Percentiles rank a stretch among this genome's conserved stretches.
Evolutionary conservation across 352 stramenopile genomes (phyloP).

Genomic region (Globisporangium iwayamae): DNA sequence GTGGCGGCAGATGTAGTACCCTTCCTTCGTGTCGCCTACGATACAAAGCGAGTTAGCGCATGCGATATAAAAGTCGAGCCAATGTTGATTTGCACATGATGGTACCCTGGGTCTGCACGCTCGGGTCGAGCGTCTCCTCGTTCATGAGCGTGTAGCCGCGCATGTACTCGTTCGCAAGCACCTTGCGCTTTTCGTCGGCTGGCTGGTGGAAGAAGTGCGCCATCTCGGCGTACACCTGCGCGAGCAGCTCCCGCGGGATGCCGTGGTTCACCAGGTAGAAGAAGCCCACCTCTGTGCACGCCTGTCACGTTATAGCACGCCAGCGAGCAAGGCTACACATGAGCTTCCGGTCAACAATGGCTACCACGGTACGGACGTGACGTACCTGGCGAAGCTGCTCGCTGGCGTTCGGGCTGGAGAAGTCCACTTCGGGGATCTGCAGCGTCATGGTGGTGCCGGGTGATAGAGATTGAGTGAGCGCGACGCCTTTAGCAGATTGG

Average conservation of each 20-base stretch:
- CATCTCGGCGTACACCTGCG: constrained; percentile 62
- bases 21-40: constrained; percentile 67
- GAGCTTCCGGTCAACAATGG: no score
- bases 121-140: constrained; percentile 67
- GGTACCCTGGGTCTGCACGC: constrained; percentile 32
- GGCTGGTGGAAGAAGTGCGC: constrained; percentile 50
- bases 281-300: constrained; percentile 60
- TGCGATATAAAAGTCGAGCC: no score
- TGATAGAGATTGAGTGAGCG: background rate
- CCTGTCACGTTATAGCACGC: constrained; percentile 9
- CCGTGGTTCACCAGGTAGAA: constrained; percentile 67
- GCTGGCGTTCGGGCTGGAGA: constrained; percentile 33
- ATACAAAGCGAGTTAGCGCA: background rate
- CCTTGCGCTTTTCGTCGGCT: constrained; percentile 45
- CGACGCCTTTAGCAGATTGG: no score
- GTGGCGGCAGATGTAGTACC: constrained; percentile 76
- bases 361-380: background rate
- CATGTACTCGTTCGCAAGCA: constrained; percentile 71
- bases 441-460: constrained; percentile 12
- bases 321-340: background rate
- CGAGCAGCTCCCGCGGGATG: constrained; percentile 29
- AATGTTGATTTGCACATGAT: no score
- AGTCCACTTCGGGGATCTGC: constrained; percentile 56
- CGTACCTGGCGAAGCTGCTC: constrained; percentile 36
- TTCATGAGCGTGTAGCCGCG: constrained; percentile 69